These are phyloP conservation scores for Xylaria curta DNA, from an alignment of 495 filamentous ascomycete species.

Conservation along the genomic window DNA sequence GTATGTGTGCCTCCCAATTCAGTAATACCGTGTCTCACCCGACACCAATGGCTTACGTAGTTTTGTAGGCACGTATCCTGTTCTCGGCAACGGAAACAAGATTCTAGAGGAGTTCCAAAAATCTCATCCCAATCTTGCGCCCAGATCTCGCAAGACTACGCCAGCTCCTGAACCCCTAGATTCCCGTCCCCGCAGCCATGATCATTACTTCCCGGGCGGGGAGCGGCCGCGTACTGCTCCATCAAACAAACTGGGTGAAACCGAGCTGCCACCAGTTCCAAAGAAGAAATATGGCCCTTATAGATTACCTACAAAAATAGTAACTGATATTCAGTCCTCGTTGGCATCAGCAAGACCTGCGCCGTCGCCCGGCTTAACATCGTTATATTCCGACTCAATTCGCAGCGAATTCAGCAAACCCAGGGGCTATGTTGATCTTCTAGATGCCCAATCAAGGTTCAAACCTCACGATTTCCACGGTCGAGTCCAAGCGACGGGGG, in stretches of 20 bases:
- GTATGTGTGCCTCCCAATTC: conserved; percentile 40
- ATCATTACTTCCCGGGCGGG: conserved; percentile 30
- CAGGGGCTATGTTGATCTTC: conserved; percentile 50
- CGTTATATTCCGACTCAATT: conserved; percentile 32
- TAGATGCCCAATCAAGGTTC: conserved; percentile 59
- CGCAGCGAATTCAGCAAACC: conserved; percentile 35
- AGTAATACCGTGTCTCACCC: conserved; percentile 33
- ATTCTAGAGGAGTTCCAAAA: conserved; percentile 40
- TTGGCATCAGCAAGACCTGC: background rate
- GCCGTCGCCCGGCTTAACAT: conserved; percentile 18
- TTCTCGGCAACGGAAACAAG: conserved; percentile 39
- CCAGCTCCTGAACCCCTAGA: conserved; percentile 41
- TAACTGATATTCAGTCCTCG: conserved; percentile 18
- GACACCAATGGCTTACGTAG: conserved; percentile 25
- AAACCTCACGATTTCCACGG: conserved; percentile 50
- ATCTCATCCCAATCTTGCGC: conserved; percentile 36
- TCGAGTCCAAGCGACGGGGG: conserved; percentile 53
- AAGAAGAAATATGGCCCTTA: conserved; percentile 39
- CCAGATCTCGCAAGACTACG: conserved; percentile 33
- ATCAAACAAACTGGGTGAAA: background rate
- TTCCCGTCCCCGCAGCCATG: conserved; percentile 30
- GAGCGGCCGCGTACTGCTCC: conserved; percentile 50
- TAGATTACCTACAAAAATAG: conserved; percentile 29
- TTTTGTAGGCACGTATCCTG: conserved; percentile 42
- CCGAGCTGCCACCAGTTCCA: conserved; percentile 21